Evolutionary conservation across 441 rosid genomes (phyloP).

Genomic region (Dalechampia spathulata): DNA sequence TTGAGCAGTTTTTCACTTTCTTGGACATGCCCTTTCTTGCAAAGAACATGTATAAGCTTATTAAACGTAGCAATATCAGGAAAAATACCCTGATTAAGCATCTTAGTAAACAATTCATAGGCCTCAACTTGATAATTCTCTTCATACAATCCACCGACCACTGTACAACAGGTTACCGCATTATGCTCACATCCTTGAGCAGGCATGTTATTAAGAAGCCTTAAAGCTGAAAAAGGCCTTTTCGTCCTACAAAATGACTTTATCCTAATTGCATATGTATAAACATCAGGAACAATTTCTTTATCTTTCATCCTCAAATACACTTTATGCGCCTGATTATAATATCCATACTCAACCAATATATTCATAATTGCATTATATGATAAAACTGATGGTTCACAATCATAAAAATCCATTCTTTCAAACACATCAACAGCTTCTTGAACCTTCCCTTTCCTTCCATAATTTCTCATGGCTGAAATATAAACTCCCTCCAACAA

Average conservation of each 20-base stretch:
- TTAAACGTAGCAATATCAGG: slow-evolving; percentile 61
- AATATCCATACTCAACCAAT: slow-evolving; percentile 60
- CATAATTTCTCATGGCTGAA: slow-evolving; percentile 63
- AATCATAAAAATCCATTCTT: slow-evolving; percentile 87
- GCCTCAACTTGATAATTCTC: slow-evolving; percentile 46
- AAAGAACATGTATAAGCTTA: slow-evolving; percentile 70
- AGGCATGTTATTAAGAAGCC: slow-evolving; percentile 76
- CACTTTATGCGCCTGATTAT: slow-evolving; percentile 78
- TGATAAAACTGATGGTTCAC: slow-evolving; percentile 64
- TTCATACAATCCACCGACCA: slow-evolving; percentile 68
- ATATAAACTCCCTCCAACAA: slow-evolving; percentile 78
- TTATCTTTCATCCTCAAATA: slow-evolving; percentile 73
- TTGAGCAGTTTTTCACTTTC: slow-evolving; percentile 74
- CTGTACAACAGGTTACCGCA: slow-evolving; percentile 75
- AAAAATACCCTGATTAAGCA: slow-evolving; percentile 49
- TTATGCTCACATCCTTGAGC: slow-evolving; percentile 69
- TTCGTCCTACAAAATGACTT: slow-evolving; percentile 79
- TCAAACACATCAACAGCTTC: slow-evolving; percentile 84
- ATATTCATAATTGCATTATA: slow-evolving; percentile 79
- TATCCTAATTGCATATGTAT: slow-evolving; percentile 75
- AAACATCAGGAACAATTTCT: slow-evolving; percentile 70
- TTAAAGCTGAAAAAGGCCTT: slow-evolving; percentile 74
- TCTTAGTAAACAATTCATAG: slow-evolving; percentile 65
- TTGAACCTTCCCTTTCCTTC: slow-evolving; percentile 72
- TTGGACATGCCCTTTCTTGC: slow-evolving; percentile 61